phyloP scores from a whole-genome alignment of 768 basidiomycete species.

The Trametopsis cervina region DNA sequence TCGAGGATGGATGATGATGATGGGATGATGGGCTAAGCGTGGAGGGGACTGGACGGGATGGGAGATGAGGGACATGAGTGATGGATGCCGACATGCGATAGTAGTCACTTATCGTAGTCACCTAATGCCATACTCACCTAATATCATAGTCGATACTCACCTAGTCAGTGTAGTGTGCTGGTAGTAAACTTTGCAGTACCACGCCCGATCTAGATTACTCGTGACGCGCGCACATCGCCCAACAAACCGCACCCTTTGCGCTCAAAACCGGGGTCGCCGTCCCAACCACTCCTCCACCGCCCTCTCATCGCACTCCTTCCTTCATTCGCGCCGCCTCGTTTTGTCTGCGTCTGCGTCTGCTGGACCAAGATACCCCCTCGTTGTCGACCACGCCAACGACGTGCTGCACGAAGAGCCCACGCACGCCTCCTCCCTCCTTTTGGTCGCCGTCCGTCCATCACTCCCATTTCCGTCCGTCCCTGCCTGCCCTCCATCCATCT shows the following conservation, averaged over 20 bases:
- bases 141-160: too few relatives aligned
- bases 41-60: too few relatives aligned
- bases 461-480: background rate
- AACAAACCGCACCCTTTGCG: too few relatives aligned
- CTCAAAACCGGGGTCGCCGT: conserved; percentile 7
- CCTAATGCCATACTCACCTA: too few relatives aligned
- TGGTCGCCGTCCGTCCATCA: conserved; percentile 1
- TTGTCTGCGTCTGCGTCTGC: background rate
- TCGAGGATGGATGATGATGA: background rate
- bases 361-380: background rate
- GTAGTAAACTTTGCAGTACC: too few relatives aligned
- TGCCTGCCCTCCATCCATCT: background rate
- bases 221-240: conserved; percentile 8
- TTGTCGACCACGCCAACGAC: conserved; percentile 7
- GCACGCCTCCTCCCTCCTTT: too few relatives aligned
- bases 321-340: background rate
- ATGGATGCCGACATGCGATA: too few relatives aligned
- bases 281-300: background rate
- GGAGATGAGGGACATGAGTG: too few relatives aligned
- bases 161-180: too few relatives aligned
- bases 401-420: too few relatives aligned
- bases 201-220: conserved; percentile 6
- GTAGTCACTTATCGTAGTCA: too few relatives aligned
- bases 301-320: background rate
- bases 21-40: conserved; percentile 7